phyloP scores from a whole-genome alignment of 2,329 filamentous ascomycete species.

The Paecilomyces variotii region DNA sequence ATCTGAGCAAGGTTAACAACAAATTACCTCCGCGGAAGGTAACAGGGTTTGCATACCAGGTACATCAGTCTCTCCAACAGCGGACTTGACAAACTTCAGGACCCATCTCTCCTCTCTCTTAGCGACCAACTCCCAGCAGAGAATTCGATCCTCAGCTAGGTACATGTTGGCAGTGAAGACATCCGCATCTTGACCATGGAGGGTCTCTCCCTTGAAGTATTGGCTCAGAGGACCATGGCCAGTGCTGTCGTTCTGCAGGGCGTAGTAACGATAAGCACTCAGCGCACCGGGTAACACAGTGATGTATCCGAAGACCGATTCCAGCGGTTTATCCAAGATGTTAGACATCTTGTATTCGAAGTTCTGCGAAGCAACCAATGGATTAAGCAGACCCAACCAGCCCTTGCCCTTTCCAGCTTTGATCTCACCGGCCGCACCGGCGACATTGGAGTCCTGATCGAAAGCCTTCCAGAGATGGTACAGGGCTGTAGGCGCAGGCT shows the following conservation, averaged over 20 bases:
- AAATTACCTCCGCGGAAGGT: slow-evolving; percentile 18
- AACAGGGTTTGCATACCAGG: slow-evolving; percentile 53
- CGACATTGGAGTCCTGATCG: slow-evolving; percentile 94
- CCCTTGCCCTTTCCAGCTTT: slow-evolving; percentile 84
- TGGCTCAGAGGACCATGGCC: slow-evolving; percentile 92
- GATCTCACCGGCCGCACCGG: slow-evolving; percentile 94
- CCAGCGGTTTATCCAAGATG: slow-evolving; percentile 92
- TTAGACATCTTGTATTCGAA: slow-evolving; percentile 99
- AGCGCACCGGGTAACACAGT: slow-evolving; percentile 92
- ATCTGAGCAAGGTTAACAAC: slow-evolving; percentile 45
- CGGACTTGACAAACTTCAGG: slow-evolving; percentile 93
- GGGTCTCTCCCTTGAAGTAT: slow-evolving; percentile 97
- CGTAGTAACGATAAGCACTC: slow-evolving; percentile 91
- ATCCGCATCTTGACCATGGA: slow-evolving; percentile 92
- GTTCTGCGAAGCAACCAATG: slow-evolving; percentile 91
- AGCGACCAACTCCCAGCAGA: slow-evolving; percentile 95
- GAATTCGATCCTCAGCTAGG: slow-evolving; percentile 93
- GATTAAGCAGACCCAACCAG: slow-evolving; percentile 79
- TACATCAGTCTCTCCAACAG: slow-evolving; percentile 95
- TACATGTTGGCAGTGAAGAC: slow-evolving; percentile 99
- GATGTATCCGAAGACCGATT: slow-evolving; percentile 97
- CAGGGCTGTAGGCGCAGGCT: slow-evolving; percentile 79
- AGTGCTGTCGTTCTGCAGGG: slow-evolving; percentile 90
- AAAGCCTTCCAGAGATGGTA: slow-evolving; percentile 99
- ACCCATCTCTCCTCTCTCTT: slow-evolving; percentile 95